Percentiles rank a stretch among this genome's conserved stretches.
These are phyloP conservation scores for Drechslerella coelobrocha DNA, from an alignment of 2,329 filamentous ascomycete species.

Conservation along the genomic window DNA sequence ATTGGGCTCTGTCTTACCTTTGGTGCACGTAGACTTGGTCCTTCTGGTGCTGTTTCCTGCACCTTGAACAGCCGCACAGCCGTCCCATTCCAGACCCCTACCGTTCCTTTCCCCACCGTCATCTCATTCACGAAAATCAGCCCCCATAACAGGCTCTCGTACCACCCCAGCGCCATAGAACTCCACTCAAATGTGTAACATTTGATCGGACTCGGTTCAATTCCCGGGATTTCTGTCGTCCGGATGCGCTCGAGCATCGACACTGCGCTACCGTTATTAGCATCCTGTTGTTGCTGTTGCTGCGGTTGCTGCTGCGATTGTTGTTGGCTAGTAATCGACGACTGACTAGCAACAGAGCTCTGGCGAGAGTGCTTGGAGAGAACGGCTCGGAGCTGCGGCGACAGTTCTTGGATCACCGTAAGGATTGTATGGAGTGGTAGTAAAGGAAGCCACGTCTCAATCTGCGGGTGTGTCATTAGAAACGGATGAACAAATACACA, in stretches of 20 bases:
- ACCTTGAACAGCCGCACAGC: slow-evolving; percentile 86
- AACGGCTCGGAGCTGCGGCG: slow-evolving; percentile 65
- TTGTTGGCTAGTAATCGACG: slow-evolving; percentile 59
- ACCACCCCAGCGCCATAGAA: slow-evolving; percentile 87
- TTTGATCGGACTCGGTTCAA: slow-evolving; percentile 76
- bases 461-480: slow-evolving; percentile 62
- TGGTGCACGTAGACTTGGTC: slow-evolving; percentile 81
- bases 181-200: slow-evolving; percentile 96
- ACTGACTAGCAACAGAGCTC: slow-evolving; percentile 30
- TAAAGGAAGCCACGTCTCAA: slow-evolving; percentile 92
- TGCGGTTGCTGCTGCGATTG: slow-evolving; percentile 57
- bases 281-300: slow-evolving; percentile 58
- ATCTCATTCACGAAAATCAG: slow-evolving; percentile 91
- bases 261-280: slow-evolving; percentile 56
- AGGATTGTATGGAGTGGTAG: slow-evolving; percentile 86
- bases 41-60: slow-evolving; percentile 79
- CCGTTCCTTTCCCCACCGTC: slow-evolving; percentile 82
- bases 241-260: slow-evolving; percentile 65
- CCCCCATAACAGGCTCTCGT: slow-evolving; percentile 91
- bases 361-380: slow-evolving; percentile 60
- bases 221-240: slow-evolving; percentile 69
- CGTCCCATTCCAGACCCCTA: slow-evolving; percentile 94
- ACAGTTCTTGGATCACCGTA: slow-evolving; percentile 73
- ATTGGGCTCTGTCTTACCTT: slow-evolving; percentile 75
- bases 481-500: too few relatives aligned